Base-by-base conservation (phyloP, 768 basidiomycete genomes). In the Boletales sp. region DNA sequence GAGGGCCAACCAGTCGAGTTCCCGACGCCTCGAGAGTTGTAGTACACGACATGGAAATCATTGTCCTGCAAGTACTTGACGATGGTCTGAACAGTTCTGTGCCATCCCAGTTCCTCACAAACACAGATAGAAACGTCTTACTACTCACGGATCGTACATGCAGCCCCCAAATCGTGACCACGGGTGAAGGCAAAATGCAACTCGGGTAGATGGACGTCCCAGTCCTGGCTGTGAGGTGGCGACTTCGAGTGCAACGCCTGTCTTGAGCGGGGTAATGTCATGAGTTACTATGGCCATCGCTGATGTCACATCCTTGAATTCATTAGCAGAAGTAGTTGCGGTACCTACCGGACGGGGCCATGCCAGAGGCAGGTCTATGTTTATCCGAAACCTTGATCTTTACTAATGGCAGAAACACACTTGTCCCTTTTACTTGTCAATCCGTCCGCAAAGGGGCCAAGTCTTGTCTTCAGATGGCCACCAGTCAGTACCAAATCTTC, bases 131-230 rank as follows among this genome's bases (percentile, higher is more conserved):
- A 41, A 10, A 19, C 43, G 13, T 28, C 39, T 21, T 19, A 36
- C 25, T 49, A 75, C 87, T 60, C 64, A 91, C 90, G 84, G 79
- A 58, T 92, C 88, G 55, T 82, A 64, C 81, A 84, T 87, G 44
- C 70, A 74, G 14, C 89, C 90, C 1, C 90, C 89, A 0, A 91
- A 74, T 77, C 88, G 82, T n/a, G 86, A 83, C 89, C 89, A 92
- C 7, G 90, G 90, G 57, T 92, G 90, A 11, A 87, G 70, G 57
- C 83, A 83, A n/a, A 92, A 68, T 0, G 83, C 88, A 7, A 86
- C 64, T 53, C 79, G 83, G 28, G 67, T 73, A 8, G 53, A 55
- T 10, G 19, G 39, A 11, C 42, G 17, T 15, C 41, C 50, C 18
- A 57, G 55, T 11, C 31, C 12, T 8, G 76, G 73, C 15, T 52